These are phyloP conservation scores for Pestalotiopsis fici DNA, from an alignment of 2,329 filamentous ascomycete genomes.

Conservation along the genomic window DNA sequence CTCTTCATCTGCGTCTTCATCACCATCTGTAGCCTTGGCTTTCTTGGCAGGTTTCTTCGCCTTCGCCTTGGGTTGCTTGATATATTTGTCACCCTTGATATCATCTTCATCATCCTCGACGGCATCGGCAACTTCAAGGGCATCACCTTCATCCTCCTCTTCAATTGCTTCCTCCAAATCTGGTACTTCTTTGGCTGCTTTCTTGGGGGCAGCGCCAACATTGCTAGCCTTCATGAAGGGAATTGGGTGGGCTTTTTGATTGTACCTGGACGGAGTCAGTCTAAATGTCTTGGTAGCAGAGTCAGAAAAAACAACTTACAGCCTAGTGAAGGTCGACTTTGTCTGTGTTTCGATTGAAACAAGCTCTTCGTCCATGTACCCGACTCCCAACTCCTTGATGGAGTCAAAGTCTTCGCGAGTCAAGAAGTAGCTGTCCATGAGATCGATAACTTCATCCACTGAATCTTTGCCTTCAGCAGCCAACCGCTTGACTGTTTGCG, in stretches of 20 bases:
- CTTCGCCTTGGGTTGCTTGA: conserved; percentile 83
- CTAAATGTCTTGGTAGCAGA: neutral
- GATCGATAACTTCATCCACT: conserved; percentile 80
- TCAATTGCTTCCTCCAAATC: conserved; percentile 97
- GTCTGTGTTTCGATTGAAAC: conserved; percentile 82
- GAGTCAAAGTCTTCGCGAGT: conserved; percentile 94
- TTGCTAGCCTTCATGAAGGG: conserved; percentile 95
- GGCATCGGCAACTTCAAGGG: conserved; percentile 56
- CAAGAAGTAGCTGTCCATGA: conserved; percentile 97
- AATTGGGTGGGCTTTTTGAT: conserved; percentile 80
- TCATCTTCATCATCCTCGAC: conserved; percentile 75
- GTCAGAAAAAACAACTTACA: conserved; percentile 59
- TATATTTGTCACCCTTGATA: conserved; percentile 94
- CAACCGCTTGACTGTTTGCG: conserved; percentile 73
- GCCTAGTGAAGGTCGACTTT: conserved; percentile 86
- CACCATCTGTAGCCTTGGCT: conserved; percentile 37
- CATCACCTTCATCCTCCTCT: conserved; percentile 78
- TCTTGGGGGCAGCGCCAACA: conserved; percentile 70
- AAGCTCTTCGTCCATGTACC: conserved; percentile 73
- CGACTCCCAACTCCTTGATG: conserved; percentile 88
- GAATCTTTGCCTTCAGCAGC: conserved; percentile 79
- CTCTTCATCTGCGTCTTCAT: conserved; percentile 51
- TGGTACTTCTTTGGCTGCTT: conserved; percentile 72
- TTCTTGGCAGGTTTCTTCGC: conserved; percentile 52
- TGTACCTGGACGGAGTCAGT: conserved; percentile 63